These are phyloP conservation scores for Gossypium ekmanianum DNA, from an alignment of 345 rosid species.

Conservation along the genomic window DNA sequence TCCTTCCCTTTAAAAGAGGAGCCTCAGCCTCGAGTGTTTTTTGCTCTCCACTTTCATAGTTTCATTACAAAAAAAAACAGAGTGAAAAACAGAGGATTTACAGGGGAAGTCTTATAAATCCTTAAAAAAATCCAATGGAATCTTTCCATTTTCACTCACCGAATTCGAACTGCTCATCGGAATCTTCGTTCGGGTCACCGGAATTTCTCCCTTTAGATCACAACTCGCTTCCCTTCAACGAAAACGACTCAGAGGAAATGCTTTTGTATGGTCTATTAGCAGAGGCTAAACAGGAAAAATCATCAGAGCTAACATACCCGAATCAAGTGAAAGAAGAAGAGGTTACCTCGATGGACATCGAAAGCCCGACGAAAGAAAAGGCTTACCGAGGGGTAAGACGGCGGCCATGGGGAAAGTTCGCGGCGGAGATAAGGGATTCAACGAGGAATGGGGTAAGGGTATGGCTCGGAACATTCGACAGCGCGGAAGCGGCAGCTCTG, in stretches of 20 bases:
- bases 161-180: conserved; percentile 48
- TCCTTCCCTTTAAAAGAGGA: conserved; percentile 15
- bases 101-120: neutral
- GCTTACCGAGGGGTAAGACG: conserved; percentile 73
- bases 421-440: conserved; percentile 90
- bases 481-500: conserved; percentile 85
- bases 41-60: conserved; percentile 6
- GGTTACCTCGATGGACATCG: conserved; percentile 35
- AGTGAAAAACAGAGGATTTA: conserved; percentile 3
- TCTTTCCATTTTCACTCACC: conserved; percentile 38
- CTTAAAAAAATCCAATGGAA: conserved; percentile 32
- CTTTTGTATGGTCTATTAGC: conserved; percentile 63
- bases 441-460: conserved; percentile 67
- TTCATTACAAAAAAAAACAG: neutral
- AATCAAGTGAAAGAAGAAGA: conserved; percentile 42
- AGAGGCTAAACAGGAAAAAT: conserved; percentile 33
- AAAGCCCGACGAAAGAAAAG: conserved; percentile 38
- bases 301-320: neutral
- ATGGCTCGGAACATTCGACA: conserved; percentile 90
- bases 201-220: conserved; percentile 37
- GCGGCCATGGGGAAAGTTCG: conserved; percentile 94
- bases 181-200: conserved; percentile 51
- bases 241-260: conserved; percentile 94
- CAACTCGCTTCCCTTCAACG: conserved; percentile 72
- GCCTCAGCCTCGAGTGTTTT: conserved; percentile 13